Base-by-base conservation (phyloP, 371 early-diverging fungal genomes). In the Chytridium lagenaria region DNA sequence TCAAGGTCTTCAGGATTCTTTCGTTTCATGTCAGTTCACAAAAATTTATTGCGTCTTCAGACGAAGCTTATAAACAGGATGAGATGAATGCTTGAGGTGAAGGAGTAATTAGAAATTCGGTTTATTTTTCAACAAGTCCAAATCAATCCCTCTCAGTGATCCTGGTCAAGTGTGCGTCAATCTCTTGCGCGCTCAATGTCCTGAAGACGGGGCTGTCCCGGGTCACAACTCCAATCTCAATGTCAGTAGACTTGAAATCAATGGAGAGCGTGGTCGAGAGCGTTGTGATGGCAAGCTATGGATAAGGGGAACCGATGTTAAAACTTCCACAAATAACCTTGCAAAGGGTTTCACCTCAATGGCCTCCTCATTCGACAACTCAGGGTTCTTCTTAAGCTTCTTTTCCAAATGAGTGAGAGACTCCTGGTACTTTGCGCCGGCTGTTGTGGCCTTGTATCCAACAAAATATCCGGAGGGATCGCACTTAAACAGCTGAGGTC, bases 401-500 rank as follows among this genome's bases (percentile, higher is more conserved):
- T 98, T 99, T 78, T 99, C 99, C 85, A 99, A 79, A 75, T 94
- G 91, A 81, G 96, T 97, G 77, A 95, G 86, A 30, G 95, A 91
- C 84, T 99, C 98, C 86, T 96, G 96, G 75, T 96, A 95, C 81
- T 99, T 99, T 19, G 95, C 93, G n/a, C 99, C 99, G 2, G 98
- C 97, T 3, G 95, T 88, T 1, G 97, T 95, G 26, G 98, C 99
- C 82, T 92, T 93, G 86, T 94, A 98, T 37, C 97, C 97, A 59
- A 95, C 94, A 88, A 90, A 98, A 81, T 96, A 97, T 39, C 99
- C 99, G 59, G 99, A 97, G 50, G 99, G 99, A 80, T 99, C 98
- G 69, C 92, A 91, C 83, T 99, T 98, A 90, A 91, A 99, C 63
- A 99, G 86, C 80, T 95, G 95, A 38, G 98, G 97, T 40, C 98